Evolutionary conservation across 176 grass and related monocot species (phyloP), one percentile per base, ranked within the genome.

Genomic region (Juncus inflexus): DNA sequence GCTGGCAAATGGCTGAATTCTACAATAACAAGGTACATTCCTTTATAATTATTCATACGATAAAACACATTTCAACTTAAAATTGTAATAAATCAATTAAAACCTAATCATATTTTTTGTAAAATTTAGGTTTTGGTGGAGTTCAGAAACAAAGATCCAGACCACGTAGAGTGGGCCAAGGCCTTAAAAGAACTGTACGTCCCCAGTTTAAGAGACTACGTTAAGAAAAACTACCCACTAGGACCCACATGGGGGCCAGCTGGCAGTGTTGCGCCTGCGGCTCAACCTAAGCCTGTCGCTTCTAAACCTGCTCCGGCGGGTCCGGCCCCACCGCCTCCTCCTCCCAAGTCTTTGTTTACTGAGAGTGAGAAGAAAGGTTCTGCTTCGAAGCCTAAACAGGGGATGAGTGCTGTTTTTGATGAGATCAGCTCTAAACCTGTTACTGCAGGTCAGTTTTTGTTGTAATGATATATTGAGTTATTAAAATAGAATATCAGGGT

Each of bases 1-100:
- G 71, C 63, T 99, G 95, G 95, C 95, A 99, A 83, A 94, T 90
- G 83, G 89, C 95, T 69, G 95, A 99, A 76, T 99, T 99, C 69
- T 99, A 94, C 53, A 94, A 89, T 74, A 99, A 99, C 66, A 99
- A 99, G 95, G 95, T 99, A 92, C 43, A 5, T 28, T 28, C 19
- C 19, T 28, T 28, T 28, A 28, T 28, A 28, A 28, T 28, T 28
- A 28, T 28, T 28, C 19, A 28, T 28, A 28, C 19, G 19, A 28
- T 28, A 28, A 28, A 28, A 28, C 19, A 28, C 19, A 28, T 28
- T 28, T 28, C 1, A 28, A 28, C 19, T 28, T 28, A 1, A 28
- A 28, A 28, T 28, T 28, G 0, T 28, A 28, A 28, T 28, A 28
- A 28, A 28, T 28, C 1, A 28, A 28, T 28, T 28, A 28, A 28